These are phyloP conservation scores for Lindgomyces ingoldianus DNA, from an alignment of 495 filamentous ascomycete genomes.

Conservation along the genomic window DNA sequence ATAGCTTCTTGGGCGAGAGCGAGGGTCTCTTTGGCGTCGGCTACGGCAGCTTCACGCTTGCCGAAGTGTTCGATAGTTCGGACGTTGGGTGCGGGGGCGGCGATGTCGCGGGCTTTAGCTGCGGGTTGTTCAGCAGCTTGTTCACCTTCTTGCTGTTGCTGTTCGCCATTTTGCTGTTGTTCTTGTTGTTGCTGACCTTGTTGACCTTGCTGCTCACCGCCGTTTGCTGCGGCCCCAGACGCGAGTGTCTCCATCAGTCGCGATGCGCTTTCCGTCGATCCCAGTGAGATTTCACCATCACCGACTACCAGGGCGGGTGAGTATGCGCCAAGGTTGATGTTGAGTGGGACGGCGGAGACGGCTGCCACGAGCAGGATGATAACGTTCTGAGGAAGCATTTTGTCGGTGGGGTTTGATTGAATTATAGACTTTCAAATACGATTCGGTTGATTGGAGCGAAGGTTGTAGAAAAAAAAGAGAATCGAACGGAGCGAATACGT, in stretches of 20 bases:
- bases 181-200: constrained; percentile 21
- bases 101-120: constrained; percentile 26
- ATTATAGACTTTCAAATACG: constrained; percentile 25
- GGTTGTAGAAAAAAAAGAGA: constrained; percentile 7
- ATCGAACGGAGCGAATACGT: constrained; percentile 17
- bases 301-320: constrained; percentile 60
- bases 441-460: constrained; percentile 8
- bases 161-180: background rate
- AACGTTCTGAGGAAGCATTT: constrained; percentile 39
- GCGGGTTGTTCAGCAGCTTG: constrained; percentile 27
- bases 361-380: constrained; percentile 31
- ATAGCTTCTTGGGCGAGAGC: constrained; percentile 25
- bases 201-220: constrained; percentile 5
- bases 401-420: constrained; percentile 20
- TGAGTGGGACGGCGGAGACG: constrained; percentile 53
- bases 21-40: constrained; percentile 7
- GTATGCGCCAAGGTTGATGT: constrained; percentile 63
- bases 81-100: constrained; percentile 15
- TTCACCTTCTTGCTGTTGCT: constrained; percentile 15
- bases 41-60: constrained; percentile 12
- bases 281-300: constrained; percentile 59
- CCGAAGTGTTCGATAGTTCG: constrained; percentile 10
- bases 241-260: constrained; percentile 45
- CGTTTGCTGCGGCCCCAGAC: constrained; percentile 27
- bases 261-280: constrained; percentile 47